phyloP scores from a whole-genome alignment of 768 basidiomycete species.

The Pleurotus giganteus region DNA sequence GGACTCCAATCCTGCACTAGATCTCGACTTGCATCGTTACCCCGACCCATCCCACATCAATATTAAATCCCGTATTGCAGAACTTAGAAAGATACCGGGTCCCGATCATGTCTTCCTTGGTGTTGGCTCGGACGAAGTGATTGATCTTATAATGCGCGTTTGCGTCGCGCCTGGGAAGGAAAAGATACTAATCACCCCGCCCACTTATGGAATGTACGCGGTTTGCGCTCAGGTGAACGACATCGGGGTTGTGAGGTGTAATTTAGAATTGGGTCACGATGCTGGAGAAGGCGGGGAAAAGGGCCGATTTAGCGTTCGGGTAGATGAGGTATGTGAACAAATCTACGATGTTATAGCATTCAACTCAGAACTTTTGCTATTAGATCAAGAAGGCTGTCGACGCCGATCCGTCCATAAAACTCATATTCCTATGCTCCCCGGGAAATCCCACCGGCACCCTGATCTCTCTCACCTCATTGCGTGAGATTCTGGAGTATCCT shows the following conservation, averaged over 20 bases:
- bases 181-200: slow-evolving; percentile 85
- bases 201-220: slow-evolving; percentile 97
- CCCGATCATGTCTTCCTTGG: slow-evolving; percentile 83
- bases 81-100: slow-evolving; percentile 65
- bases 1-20: slow-evolving; percentile 33
- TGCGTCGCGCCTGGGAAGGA: slow-evolving; percentile 79
- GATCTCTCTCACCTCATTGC: slow-evolving; percentile 69
- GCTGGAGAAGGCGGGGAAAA: slow-evolving; percentile 71
- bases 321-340: slow-evolving; percentile 78
- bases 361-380: background rate
- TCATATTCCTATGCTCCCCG: slow-evolving; percentile 94
- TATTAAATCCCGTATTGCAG: slow-evolving; percentile 76
- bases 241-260: slow-evolving; percentile 74
- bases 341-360: too few relatives aligned
- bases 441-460: slow-evolving; percentile 95
- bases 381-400: slow-evolving; percentile 73
- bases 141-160: slow-evolving; percentile 91
- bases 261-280: slow-evolving; percentile 56
- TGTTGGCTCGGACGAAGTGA: slow-evolving; percentile 95
- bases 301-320: slow-evolving; percentile 70
- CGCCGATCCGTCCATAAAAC: slow-evolving; percentile 76
- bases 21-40: slow-evolving; percentile 80
- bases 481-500: slow-evolving; percentile 70
- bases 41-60: slow-evolving; percentile 85
- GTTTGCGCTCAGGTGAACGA: slow-evolving; percentile 97